Conservation (phyloP, 768 basidiomycete genomes). For the Mycena maculata region DNA sequence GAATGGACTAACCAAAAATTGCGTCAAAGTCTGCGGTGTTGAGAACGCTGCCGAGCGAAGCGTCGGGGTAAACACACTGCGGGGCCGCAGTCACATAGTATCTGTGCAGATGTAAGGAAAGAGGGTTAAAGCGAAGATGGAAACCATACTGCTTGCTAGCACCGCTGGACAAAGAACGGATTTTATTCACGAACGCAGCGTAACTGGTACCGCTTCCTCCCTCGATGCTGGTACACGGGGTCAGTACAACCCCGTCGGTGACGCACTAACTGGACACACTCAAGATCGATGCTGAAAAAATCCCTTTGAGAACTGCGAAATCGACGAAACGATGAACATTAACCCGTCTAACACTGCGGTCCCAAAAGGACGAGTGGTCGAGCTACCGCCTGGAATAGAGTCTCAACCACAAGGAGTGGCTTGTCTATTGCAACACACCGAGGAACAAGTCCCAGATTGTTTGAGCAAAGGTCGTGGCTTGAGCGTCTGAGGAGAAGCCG, state of each 20-base stretch:
- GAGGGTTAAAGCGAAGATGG: not conserved
- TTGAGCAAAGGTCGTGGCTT: constrained; percentile 69
- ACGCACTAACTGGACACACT: constrained; percentile 40
- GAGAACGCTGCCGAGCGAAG: constrained; percentile 66
- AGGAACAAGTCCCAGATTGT: constrained; percentile 81
- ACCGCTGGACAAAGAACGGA: constrained; percentile 62
- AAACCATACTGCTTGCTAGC: constrained; percentile 63
- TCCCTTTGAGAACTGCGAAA: not conserved
- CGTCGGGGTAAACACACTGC: constrained; percentile 79
- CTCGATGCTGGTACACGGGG: constrained; percentile 57
- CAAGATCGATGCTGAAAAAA: constrained; percentile 67
- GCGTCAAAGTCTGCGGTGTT: constrained; percentile 76
- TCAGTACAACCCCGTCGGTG: not conserved
- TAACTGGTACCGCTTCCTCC: constrained; percentile 66
- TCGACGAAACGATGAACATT: constrained; percentile 15
- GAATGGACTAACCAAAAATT: constrained; percentile 61
- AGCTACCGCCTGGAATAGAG: constrained; percentile 43
- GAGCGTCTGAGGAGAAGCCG: constrained; percentile 67
- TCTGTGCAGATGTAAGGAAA: constrained; percentile 42
- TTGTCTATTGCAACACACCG: constrained; percentile 45
- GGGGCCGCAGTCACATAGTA: constrained; percentile 77
- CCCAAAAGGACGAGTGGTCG: constrained; percentile 76
- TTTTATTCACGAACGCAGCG: constrained; percentile 64
- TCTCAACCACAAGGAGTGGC: not conserved
- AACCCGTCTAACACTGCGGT: constrained; percentile 79